Base-by-base conservation (phyloP, 345 rosid species). In the Capsella bursapastoris region DNA sequence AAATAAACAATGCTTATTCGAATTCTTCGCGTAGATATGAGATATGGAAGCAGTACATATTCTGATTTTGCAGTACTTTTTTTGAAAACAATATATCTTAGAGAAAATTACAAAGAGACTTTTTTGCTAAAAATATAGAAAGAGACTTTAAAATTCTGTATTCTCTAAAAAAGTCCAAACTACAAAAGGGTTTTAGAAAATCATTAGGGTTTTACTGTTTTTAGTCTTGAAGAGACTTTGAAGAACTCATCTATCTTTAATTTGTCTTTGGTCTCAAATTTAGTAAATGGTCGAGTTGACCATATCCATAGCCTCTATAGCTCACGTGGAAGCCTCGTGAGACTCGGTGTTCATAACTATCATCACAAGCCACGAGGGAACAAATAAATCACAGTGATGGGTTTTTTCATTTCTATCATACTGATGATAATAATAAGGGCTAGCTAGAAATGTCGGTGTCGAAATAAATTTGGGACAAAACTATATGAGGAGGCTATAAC, bases 181-280 rank as follows among this genome's bases (percentile, higher is more conserved):
- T 59, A 28, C 45, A 71, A 31, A 70, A 74, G 41, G 32, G 51
- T 9, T 59, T 44, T 18, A 59, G 35, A 34, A 40, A 59, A 70
- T 72, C 76, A 76, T 53, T 66, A 71, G 74, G 27, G 48, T 40
- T 51, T 74, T 72, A 53, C 68, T 66, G 61, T 74, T 66, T 22
- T 66, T 29, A 16, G n/a, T 62, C 14, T 72, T 31, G 25, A 16
- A 12, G 63, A 25, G 40, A 59, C 48, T 5, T 49, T 45, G 13
- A 55, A 38, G 57, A 74, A 66, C 56, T 71, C 66, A 22, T 34
- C 37, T 34, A 6, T 55, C 14, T 37, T 45, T 29, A 29, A 29
- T 29, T 68, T 43, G 47, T 60, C 13, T 31, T 75, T 75, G 11
- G 22, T 68, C 56, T 35, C 41, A 11, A 37, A 66, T n/a, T 44